Conservation (phyloP, 768 basidiomycete species). For the Cystofilobasidium bisporidii region DNA sequence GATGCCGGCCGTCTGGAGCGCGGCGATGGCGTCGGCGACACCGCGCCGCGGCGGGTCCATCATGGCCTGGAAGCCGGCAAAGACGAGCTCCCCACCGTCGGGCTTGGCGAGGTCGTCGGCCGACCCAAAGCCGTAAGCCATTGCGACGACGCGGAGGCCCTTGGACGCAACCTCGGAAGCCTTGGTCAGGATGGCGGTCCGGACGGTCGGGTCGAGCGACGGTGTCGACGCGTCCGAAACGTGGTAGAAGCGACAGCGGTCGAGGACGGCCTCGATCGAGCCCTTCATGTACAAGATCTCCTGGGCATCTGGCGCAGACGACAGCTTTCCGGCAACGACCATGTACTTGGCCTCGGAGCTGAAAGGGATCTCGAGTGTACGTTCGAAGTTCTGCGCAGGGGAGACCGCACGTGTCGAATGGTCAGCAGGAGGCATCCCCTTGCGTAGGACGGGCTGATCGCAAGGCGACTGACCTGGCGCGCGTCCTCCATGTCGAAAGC, state of each 20-base stretch:
- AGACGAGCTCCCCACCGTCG: slow-evolving; percentile 51
- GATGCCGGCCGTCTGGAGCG: slow-evolving; percentile 74
- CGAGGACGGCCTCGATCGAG: slow-evolving; percentile 75
- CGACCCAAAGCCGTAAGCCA: slow-evolving; percentile 75
- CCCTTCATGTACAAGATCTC: slow-evolving; percentile 89
- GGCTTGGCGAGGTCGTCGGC: slow-evolving; percentile 44
- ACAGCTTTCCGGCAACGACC: slow-evolving; percentile 71
- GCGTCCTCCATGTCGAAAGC: slow-evolving; percentile 60
- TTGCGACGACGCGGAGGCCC: slow-evolving; percentile 77
- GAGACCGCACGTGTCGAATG: no score
- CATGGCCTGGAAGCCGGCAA: slow-evolving; percentile 92
- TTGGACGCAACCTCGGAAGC: slow-evolving; percentile 62
- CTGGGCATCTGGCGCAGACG: slow-evolving; percentile 42
- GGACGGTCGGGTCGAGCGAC: slow-evolving; percentile 58
- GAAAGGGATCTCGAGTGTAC: slow-evolving; percentile 67
- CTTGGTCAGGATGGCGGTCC: slow-evolving; percentile 57
- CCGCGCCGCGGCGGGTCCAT: slow-evolving; percentile 87
- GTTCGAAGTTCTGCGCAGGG: slow-evolving; percentile 36
- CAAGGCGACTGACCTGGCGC: slow-evolving; percentile 47
- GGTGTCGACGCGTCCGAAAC: slow-evolving; percentile 84
- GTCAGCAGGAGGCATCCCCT: slow-evolving; percentile 35
- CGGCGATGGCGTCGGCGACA: slow-evolving; percentile 75
- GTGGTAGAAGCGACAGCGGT: slow-evolving; percentile 79
- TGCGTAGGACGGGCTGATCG: no score
- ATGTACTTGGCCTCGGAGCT: slow-evolving; percentile 89